Evolutionary conservation across 768 basidiomycete species (phyloP).

Genomic region (Botryobasidium botryosum): DNA sequence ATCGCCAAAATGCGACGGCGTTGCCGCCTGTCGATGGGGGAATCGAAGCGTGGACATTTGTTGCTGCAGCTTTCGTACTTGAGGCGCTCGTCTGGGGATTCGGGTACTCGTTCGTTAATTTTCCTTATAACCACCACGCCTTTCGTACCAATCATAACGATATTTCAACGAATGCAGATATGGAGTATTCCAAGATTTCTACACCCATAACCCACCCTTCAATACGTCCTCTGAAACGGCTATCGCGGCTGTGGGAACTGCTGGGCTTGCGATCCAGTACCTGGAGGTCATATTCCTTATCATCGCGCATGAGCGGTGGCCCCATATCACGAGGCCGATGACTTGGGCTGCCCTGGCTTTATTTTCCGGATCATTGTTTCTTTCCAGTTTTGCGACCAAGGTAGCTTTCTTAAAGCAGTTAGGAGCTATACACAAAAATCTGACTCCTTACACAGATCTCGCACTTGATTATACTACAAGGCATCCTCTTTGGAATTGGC

Average conservation of each 20-base stretch:
- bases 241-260: neutral
- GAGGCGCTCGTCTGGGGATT: slow-evolving; percentile 8
- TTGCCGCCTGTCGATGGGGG: slow-evolving; percentile 4
- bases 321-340: neutral
- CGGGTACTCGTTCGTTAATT: slow-evolving; percentile 1
- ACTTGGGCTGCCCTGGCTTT: neutral
- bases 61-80: neutral
- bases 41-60: slow-evolving; percentile 2
- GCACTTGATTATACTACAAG: slow-evolving; percentile 8
- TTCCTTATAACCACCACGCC: no score
- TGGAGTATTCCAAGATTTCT: slow-evolving; percentile 7
- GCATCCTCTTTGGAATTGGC: slow-evolving; percentile 2
- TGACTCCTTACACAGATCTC: neutral
- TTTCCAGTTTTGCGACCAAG: neutral
- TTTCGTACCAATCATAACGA: no score
- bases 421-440: neutral
- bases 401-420: neutral
- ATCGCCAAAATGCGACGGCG: no score
- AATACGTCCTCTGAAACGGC: neutral
- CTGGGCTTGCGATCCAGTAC: neutral
- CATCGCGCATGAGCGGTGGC: neutral
- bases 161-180: no score
- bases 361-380: neutral
- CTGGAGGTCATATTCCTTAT: neutral
- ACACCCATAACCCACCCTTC: neutral